Percentiles rank a stretch among this genome's conserved stretches.
These are phyloP conservation scores for Achlya hypogyna DNA, from an alignment of 352 stramenopile species.

Conservation along the genomic window DNA sequence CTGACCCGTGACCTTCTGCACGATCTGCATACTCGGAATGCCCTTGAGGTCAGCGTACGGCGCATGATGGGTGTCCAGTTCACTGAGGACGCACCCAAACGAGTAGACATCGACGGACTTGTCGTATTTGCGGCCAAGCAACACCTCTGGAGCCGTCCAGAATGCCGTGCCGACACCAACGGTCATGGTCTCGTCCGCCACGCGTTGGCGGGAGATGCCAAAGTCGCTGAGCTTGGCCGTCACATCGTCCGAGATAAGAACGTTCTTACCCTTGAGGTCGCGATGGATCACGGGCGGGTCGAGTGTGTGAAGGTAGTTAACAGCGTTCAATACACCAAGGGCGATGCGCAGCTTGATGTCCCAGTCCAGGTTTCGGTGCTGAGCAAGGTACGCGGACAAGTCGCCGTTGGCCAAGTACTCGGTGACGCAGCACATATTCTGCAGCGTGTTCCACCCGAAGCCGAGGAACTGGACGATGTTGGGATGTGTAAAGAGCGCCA, in stretches of 20 bases:
- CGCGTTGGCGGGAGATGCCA: conserved; percentile 70
- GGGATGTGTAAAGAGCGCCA: conserved; percentile 63
- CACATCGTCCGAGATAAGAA: conserved; percentile 54
- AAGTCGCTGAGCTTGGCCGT: conserved; percentile 70
- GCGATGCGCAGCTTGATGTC: conserved; percentile 71
- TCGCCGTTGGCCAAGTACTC: conserved; percentile 73
- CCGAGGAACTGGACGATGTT: conserved; percentile 76
- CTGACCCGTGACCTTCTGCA: background rate
- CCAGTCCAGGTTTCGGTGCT: conserved; percentile 62
- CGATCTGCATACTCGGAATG: background rate
- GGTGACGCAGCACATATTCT: conserved; percentile 64
- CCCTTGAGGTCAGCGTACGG: background rate
- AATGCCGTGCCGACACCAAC: conserved; percentile 77
- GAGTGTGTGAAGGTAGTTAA: conserved; percentile 66
- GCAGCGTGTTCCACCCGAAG: conserved; percentile 66
- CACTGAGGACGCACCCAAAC: conserved; percentile 12
- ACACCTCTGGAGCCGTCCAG: conserved; percentile 75
- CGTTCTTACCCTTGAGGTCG: conserved; percentile 77
- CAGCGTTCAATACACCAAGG: conserved; percentile 59
- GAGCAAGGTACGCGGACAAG: conserved; percentile 51
- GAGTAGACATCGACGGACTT: conserved; percentile 41
- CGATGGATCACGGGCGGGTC: conserved; percentile 55
- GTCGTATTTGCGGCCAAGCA: conserved; percentile 81
- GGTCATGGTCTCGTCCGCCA: conserved; percentile 72
- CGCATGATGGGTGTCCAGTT: conserved; percentile 9